These are phyloP conservation scores for Collybiopsis luxurians DNA, from an alignment of 768 basidiomycete genomes.

Conservation along the genomic window DNA sequence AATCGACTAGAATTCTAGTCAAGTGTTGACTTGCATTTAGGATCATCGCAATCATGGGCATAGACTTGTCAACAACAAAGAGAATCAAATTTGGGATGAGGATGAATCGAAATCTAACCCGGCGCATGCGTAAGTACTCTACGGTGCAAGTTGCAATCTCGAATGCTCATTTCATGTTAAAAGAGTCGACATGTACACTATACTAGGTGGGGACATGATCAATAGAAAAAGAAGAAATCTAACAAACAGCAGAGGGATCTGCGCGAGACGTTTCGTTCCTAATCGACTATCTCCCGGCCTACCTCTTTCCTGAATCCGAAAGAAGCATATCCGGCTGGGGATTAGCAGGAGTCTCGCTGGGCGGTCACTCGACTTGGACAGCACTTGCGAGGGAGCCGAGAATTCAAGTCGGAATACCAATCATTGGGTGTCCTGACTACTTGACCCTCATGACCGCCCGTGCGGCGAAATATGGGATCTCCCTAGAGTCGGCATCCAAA, in stretches of 20 bases:
- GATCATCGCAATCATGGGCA: conserved; percentile 48
- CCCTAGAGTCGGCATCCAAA: conserved; percentile 6
- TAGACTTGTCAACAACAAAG: conserved; percentile 27
- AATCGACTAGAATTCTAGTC: neutral
- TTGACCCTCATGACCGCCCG: conserved; percentile 52
- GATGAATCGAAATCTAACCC: conserved; percentile 27
- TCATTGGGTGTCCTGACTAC: conserved; percentile 75
- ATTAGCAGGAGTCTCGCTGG: conserved; percentile 74
- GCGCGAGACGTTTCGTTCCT: conserved; percentile 75
- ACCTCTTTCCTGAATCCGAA: conserved; percentile 69
- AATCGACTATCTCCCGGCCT: conserved; percentile 75
- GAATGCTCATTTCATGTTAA: neutral
- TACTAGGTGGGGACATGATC: conserved; percentile 31
- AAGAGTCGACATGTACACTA: conserved; percentile 48
- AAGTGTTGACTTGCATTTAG: conserved; percentile 19
- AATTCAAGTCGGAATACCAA: conserved; percentile 43
- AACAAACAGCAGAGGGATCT: conserved; percentile 48
- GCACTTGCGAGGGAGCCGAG: conserved; percentile 49
- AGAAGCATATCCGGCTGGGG: conserved; percentile 65
- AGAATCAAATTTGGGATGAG: conserved; percentile 36
- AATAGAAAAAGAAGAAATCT: neutral
- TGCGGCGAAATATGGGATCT: conserved; percentile 42
- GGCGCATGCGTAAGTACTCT: conserved; percentile 37
- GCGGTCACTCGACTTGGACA: conserved; percentile 84
- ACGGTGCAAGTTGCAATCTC: neutral